Base-by-base conservation (phyloP, 495 filamentous ascomycete genomes). In the Immersiella caudata region DNA sequence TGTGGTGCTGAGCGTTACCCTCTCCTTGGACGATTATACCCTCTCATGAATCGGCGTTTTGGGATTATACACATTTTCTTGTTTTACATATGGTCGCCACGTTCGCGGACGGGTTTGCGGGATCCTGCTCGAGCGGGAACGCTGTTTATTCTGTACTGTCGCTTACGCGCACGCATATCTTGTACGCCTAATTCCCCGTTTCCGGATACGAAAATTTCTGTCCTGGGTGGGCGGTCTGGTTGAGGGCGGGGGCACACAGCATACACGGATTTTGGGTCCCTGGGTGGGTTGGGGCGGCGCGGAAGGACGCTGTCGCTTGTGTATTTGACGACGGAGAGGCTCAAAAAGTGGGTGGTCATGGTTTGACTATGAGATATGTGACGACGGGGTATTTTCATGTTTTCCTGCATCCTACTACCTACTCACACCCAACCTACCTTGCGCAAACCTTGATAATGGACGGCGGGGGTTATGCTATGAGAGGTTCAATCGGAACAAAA, bases 21-120 rank as follows among this genome's bases (percentile, higher is more conserved):
- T 56, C 64, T 67, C 54, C 67, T 62, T 57, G 64, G 64, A 66
- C 33, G 69, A 55, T 60, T 61, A 72, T 71, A 71, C 69, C 71
- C 73, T 70, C 68, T 70, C 68, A 73, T 69, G 68, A 68, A 68
- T 68, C 59, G 71, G 73, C 71, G 71, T 71, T 70, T 62, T n/a
- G 56, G 58, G 33, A 54, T 56, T 27, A 60, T 59, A 56, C 18
- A 52, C 65, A 64, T 64, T 26, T 25, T 66, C 52, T 59, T n/a
- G 0, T 65, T 70, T 58, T 46, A 46, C 40, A 26, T n/a, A n/a
- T 25, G 35, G 26, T 29, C 16, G 29, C 20, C 8, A 33, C n/a
- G 8, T 65, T 33, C 1, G 21, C 20, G 52, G 25, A 12, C 27
- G n/a, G 21, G 55, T 35, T 52, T 27, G 54, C 16, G 24, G 22